Evolutionary conservation across 1,139 yeast species (phyloP), one percentile per base, ranked within the genome.

Genomic region (Chernovozyma aurita): DNA sequence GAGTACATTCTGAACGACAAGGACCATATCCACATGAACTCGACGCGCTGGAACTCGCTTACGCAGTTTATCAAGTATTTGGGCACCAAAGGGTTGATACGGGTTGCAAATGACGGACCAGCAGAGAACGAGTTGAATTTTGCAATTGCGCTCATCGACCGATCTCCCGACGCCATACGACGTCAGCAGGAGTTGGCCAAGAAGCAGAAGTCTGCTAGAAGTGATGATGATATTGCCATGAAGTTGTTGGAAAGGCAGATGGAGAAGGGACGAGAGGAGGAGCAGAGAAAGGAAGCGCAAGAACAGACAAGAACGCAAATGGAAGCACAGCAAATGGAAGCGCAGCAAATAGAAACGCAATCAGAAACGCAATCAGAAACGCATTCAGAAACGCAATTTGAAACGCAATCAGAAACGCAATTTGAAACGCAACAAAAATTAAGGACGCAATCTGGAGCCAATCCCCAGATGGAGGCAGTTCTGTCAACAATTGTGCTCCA

Each of bases 21-120:
- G 50, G 78, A 85, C 39, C 97, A 92, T 57, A 66, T 88, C 4
- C 98, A 90, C 55, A 78, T 92, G 83, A 88, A 87, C 53, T 80
- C 97, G 3, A 92, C 98, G 1, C 68, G 70, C 43, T 92, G 95
- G 90, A 57, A 72, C 3, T 75, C 84, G 4, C 59, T 94, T 29
- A 74, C 92, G 0, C 74, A 76, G 36, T 85, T 90, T 54, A 72
- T 87, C n/a, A 73, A 76, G 43, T 63, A 76, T 47, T 59, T 92
- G 45, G 84, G 80, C 1, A 65, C 70, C 18, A 61, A 66, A 20
- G 86, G 88, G 2, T 58, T 72, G n/a, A 76, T 84, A 8, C 59
- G 66, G 27, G 81, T 84, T 1, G 74, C 69, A 16, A 50, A 57
- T 22, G 53, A 49, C 4, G 70, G 63, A n/a, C n/a, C n/a, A n/a